Conservation (phyloP, 371 early-diverging fungal genomes). For the Syncephalastrum racemosum region DNA sequence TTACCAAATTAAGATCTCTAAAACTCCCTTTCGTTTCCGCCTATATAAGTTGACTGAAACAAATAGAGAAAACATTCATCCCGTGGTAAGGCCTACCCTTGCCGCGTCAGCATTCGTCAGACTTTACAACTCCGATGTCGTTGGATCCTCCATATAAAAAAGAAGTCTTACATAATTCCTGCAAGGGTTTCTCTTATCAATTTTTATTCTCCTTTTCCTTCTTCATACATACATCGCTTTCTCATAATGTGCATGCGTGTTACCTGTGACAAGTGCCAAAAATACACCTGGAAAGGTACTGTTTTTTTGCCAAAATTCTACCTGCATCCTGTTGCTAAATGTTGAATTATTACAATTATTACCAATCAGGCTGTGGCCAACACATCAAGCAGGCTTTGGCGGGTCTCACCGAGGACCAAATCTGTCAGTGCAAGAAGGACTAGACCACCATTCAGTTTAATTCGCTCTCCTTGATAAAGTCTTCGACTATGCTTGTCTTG, state of each 20-base stretch:
- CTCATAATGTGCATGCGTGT: conserved; percentile 27
- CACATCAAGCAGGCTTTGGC: conserved; percentile 32
- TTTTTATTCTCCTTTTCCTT: neutral
- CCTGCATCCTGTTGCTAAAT: neutral
- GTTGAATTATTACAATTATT: neutral
- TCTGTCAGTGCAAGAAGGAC: conserved; percentile 24
- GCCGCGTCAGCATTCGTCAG: conserved; percentile 21
- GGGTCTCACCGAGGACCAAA: conserved; percentile 25
- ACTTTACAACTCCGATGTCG: conserved; percentile 10
- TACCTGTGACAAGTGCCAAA: conserved; percentile 22
- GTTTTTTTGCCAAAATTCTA: neutral
- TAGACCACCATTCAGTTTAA: neutral
- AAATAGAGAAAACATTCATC: no score
- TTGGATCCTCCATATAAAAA: conserved; percentile 1
- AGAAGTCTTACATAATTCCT: no score
- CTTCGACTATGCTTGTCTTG: neutral
- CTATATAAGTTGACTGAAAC: no score
- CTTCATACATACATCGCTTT: neutral
- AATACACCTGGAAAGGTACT: conserved; percentile 32
- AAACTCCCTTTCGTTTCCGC: no score
- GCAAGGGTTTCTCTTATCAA: neutral
- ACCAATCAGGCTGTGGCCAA: conserved; percentile 21
- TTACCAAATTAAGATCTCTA: no score
- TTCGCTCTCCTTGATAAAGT: conserved; percentile 1
- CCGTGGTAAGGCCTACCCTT: neutral